Percentiles rank a stretch among this genome's conserved stretches.
phyloP scores from a whole-genome alignment of 2,329 filamentous ascomycete genomes.

The Fusarium sp. region DNA sequence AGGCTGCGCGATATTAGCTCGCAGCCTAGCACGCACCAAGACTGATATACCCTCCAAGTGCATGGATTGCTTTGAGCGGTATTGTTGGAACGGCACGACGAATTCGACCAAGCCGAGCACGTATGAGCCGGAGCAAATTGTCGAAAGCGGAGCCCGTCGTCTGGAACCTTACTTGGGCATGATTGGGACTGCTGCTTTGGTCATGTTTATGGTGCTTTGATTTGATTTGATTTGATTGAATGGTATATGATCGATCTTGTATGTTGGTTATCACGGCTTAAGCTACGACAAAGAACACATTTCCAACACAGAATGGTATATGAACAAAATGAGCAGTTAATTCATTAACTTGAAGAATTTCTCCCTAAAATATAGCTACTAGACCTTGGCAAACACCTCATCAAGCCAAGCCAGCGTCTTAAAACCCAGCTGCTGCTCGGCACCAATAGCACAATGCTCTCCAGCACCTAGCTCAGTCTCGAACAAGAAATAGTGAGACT shows the following conservation, averaged over 20 bases:
- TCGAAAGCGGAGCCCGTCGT: background rate
- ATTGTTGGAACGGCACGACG: slow-evolving; percentile 84
- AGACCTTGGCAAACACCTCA: background rate
- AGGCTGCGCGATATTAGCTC: slow-evolving; percentile 77
- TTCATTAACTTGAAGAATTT: background rate
- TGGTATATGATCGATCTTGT: background rate
- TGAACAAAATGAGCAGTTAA: background rate
- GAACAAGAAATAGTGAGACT: background rate
- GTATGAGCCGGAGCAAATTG: slow-evolving; percentile 52
- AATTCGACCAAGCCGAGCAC: slow-evolving; percentile 43
- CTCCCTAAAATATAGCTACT: background rate
- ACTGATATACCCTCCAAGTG: slow-evolving; percentile 72
- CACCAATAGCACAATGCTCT: background rate
- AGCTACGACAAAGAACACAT: too few species aligned
- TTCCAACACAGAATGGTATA: background rate
- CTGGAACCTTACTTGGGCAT: background rate
- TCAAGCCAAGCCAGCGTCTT: background rate
- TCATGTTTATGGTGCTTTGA: background rate
- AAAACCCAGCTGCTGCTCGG: background rate
- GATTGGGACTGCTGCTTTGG: background rate
- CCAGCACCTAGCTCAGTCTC: background rate
- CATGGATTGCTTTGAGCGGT: slow-evolving; percentile 73
- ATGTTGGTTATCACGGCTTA: too few species aligned
- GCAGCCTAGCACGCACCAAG: slow-evolving; percentile 71
- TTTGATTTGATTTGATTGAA: background rate